Percentiles rank a stretch among this genome's conserved stretches.
Conservation (phyloP, 306 rosid species). For the Arachis hypogaea region DNA sequence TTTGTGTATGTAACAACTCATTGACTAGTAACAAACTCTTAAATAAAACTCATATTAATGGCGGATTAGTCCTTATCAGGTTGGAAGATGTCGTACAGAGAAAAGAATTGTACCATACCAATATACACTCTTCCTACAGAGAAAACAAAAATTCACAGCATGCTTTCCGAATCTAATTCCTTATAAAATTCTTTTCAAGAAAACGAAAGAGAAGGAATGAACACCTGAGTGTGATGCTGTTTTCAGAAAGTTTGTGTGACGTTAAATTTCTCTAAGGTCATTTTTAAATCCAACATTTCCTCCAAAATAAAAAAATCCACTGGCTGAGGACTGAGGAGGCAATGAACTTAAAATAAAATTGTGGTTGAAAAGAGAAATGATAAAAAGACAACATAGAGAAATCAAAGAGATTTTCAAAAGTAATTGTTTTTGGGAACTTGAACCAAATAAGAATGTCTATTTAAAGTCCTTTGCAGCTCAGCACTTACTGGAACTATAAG, state of each 20-base stretch:
- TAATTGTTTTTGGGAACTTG: slow-evolving; percentile 71
- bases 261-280: neutral
- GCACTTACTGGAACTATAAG: slow-evolving; percentile 39
- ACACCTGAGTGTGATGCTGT: neutral
- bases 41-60: too few relatives aligned
- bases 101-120: too few relatives aligned
- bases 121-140: too few relatives aligned
- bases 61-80: too few relatives aligned
- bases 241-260: slow-evolving; percentile 1
- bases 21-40: too few relatives aligned
- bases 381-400: slow-evolving; percentile 41
- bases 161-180: neutral
- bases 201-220: neutral
- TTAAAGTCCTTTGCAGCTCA: slow-evolving; percentile 50
- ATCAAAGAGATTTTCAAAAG: slow-evolving; percentile 30
- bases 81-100: too few relatives aligned
- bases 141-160: neutral
- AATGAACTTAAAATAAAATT: slow-evolving; percentile 5
- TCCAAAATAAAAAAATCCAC: slow-evolving; percentile 9
- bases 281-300: slow-evolving; percentile 9
- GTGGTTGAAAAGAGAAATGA: slow-evolving; percentile 32
- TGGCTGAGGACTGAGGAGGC: slow-evolving; percentile 13
- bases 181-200: neutral
- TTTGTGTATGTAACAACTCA: too few relatives aligned
- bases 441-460: slow-evolving; percentile 53